A percentile compares a stretch with the other conserved stretches of the same genome.
Evolutionary conservation across 495 filamentous ascomycete species (phyloP).

Genomic region (Xylaria flabelliformis): DNA sequence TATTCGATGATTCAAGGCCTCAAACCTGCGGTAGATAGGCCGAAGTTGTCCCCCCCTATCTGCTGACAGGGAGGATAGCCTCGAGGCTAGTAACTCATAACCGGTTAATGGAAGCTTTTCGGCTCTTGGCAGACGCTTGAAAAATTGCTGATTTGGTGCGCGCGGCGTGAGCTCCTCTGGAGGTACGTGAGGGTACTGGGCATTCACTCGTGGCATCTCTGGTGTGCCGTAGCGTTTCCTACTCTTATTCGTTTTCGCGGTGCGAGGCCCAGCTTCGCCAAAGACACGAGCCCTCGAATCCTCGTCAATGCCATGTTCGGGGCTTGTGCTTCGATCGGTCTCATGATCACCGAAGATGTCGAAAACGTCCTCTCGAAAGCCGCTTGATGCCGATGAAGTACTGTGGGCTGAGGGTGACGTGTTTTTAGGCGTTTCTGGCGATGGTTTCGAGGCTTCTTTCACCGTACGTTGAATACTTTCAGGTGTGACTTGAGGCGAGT

Average conservation of each 20-base stretch:
- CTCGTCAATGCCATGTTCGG: constrained; percentile 45
- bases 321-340: constrained; percentile 54
- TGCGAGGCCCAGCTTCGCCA: constrained; percentile 26
- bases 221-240: constrained; percentile 43
- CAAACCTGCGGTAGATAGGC: constrained; percentile 88
- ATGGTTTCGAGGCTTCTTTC: constrained; percentile 37
- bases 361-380: constrained; percentile 44
- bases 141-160: constrained; percentile 35
- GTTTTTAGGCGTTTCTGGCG: constrained; percentile 34
- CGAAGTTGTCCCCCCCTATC: constrained; percentile 44
- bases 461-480: constrained; percentile 42
- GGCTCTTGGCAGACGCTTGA: constrained; percentile 41
- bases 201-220: constrained; percentile 41
- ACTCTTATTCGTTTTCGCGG: constrained; percentile 16
- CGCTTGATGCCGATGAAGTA: constrained; percentile 45
- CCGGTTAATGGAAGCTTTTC: constrained; percentile 58
- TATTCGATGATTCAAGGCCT: constrained; percentile 81
- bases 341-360: constrained; percentile 45
- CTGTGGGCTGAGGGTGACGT: constrained; percentile 38
- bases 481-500: constrained; percentile 40
- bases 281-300: constrained; percentile 29
- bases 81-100: constrained; percentile 71
- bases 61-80: constrained; percentile 54
- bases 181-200: constrained; percentile 38
- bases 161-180: constrained; percentile 41